Conservation (phyloP, 352 stramenopile species). For the Phytophthora agathidicida region DNA sequence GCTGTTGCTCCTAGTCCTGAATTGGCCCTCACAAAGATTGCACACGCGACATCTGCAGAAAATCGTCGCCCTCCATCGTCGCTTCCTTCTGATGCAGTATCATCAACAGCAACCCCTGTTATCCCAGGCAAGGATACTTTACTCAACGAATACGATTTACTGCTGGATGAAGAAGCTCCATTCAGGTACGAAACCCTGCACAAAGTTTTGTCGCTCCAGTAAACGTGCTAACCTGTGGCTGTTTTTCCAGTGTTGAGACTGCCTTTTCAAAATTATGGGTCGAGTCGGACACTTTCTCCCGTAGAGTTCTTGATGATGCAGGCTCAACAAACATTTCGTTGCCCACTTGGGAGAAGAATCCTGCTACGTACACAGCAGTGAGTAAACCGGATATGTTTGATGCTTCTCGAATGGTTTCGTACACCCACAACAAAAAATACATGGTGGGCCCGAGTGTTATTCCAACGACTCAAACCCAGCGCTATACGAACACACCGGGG, state of each 20-base stretch:
- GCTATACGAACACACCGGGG: conserved; percentile 55
- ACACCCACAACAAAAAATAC: conserved; percentile 90
- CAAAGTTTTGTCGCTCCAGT: background rate
- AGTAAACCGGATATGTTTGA: conserved; percentile 67
- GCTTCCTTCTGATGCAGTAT: conserved; percentile 5
- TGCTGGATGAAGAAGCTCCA: conserved; percentile 68
- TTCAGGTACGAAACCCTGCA: conserved; percentile 61
- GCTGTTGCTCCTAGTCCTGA: conserved; percentile 32
- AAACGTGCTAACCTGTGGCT: background rate
- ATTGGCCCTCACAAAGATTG: background rate
- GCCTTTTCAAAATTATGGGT: conserved; percentile 69
- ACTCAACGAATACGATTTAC: conserved; percentile 75
- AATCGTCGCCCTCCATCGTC: conserved; percentile 7
- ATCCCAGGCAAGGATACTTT: conserved; percentile 54
- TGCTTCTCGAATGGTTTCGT: conserved; percentile 56
- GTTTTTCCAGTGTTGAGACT: conserved; percentile 59
- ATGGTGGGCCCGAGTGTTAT: conserved; percentile 84
- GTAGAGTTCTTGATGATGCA: conserved; percentile 44
- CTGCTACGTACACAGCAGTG: conserved; percentile 60
- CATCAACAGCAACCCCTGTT: conserved; percentile 9
- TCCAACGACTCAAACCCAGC: conserved; percentile 73
- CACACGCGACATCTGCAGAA: conserved; percentile 7
- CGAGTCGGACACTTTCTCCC: conserved; percentile 56
- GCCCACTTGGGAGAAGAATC: conserved; percentile 49
- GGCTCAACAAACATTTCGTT: conserved; percentile 72